Evolutionary conservation across 2,329 filamentous ascomycete genomes (phyloP).

Genomic region (Penicillium frequentans): DNA sequence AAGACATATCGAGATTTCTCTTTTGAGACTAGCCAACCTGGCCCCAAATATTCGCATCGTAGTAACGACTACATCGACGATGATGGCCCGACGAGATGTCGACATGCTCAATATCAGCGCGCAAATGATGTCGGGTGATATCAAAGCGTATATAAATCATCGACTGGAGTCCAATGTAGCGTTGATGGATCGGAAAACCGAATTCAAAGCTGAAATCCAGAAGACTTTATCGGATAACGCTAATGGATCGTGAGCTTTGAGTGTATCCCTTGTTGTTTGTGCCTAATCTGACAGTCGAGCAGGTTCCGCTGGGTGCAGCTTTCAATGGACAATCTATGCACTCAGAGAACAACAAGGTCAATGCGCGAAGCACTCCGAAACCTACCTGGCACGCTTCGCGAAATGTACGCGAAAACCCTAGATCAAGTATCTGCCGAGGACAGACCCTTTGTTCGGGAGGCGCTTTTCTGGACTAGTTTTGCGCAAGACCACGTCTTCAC

Average conservation of each 20-base stretch:
- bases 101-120: constrained; percentile 10
- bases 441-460: constrained; percentile 10
- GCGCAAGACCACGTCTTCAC: neutral
- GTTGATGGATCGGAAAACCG: constrained; percentile 2
- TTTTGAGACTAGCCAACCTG: constrained; percentile 10
- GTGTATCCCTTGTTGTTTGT: neutral
- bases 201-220: constrained; percentile 16
- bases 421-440: constrained; percentile 13
- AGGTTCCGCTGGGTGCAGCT: constrained; percentile 24
- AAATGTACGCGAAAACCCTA: constrained; percentile 18
- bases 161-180: constrained; percentile 10
- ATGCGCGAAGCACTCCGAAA: constrained; percentile 16
- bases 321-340: constrained; percentile 18
- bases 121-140: constrained; percentile 13
- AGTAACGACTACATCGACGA: constrained; percentile 13
- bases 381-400: constrained; percentile 15
- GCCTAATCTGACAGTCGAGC: neutral
- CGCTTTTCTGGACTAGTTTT: constrained; percentile 22
- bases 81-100: neutral
- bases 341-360: constrained; percentile 16
- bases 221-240: constrained; percentile 7
- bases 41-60: constrained; percentile 16
- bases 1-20: constrained; percentile 9
- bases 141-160: constrained; percentile 14
- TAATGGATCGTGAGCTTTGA: constrained; percentile 19